These are phyloP conservation scores for Oryza coarctata DNA, from an alignment of 176 grass and related monocot species.

Conservation along the genomic window DNA sequence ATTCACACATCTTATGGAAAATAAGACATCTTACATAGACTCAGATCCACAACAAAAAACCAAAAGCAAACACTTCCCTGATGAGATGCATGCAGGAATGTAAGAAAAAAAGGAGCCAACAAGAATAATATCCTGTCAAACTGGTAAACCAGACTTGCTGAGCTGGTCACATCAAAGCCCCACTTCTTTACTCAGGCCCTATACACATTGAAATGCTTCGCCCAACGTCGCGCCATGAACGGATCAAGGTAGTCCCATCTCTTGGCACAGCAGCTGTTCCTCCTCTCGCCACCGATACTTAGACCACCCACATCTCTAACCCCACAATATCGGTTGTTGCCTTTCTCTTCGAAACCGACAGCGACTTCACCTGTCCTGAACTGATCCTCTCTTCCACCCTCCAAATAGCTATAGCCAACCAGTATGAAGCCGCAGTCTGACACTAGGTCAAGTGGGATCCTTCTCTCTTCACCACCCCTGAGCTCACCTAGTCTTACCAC, in stretches of 20 bases:
- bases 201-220: slow-evolving; percentile 88
- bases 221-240: slow-evolving; percentile 84
- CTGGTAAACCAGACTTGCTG: not conserved
- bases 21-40: slow-evolving; percentile 18
- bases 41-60: slow-evolving; percentile 29
- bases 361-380: slow-evolving; percentile 55
- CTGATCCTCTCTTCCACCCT: slow-evolving; percentile 67
- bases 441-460: slow-evolving; percentile 66
- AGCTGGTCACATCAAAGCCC: slow-evolving; percentile 21
- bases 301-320: slow-evolving; percentile 30
- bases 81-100: slow-evolving; percentile 34
- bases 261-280: slow-evolving; percentile 63
- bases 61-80: not conserved
- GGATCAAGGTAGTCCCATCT: slow-evolving; percentile 80
- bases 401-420: slow-evolving; percentile 70
- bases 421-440: slow-evolving; percentile 60
- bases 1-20: too few species aligned
- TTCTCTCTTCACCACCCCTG: slow-evolving; percentile 80
- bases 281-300: slow-evolving; percentile 44
- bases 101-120: slow-evolving; percentile 37
- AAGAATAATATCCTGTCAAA: slow-evolving; percentile 24
- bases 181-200: slow-evolving; percentile 45
- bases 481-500: slow-evolving; percentile 75
- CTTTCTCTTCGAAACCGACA: slow-evolving; percentile 63
- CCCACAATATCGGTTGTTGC: slow-evolving; percentile 25